Evolutionary conservation across 2,329 filamentous ascomycete genomes (phyloP).

Genomic region (Fusarium succisae): DNA sequence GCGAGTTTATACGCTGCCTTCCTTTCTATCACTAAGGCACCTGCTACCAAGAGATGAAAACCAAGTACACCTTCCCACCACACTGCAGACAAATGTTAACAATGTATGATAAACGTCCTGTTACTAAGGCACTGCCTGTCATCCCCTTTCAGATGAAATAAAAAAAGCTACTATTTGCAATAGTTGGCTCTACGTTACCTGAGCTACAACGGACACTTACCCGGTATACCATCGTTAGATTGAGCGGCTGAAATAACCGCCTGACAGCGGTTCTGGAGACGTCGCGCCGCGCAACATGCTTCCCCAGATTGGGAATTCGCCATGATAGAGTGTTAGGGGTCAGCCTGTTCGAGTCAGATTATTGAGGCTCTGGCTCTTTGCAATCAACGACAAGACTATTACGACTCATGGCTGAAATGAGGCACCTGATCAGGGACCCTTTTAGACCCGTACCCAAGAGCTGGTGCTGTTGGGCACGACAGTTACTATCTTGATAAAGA

Average conservation of each 20-base stretch:
- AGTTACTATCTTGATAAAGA: slow-evolving; percentile 27
- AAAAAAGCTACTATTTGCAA: background rate
- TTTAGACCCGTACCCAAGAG: background rate
- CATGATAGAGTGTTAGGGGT: slow-evolving; percentile 8
- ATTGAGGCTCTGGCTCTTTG: slow-evolving; percentile 12
- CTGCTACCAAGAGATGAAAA: background rate
- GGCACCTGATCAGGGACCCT: slow-evolving; percentile 14
- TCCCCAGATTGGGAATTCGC: slow-evolving; percentile 33
- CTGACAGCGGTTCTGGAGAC: slow-evolving; percentile 27
- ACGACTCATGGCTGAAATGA: slow-evolving; percentile 26
- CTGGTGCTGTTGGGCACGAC: slow-evolving; percentile 23
- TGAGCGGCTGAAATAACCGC: background rate
- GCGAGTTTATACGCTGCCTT: background rate
- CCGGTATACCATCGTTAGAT: background rate
- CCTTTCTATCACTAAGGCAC: background rate
- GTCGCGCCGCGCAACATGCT: slow-evolving; percentile 21
- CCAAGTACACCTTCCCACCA: background rate
- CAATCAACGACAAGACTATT: slow-evolving; percentile 2
- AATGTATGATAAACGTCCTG: too few relatives aligned
- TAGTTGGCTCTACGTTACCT: background rate
- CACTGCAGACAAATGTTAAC: background rate
- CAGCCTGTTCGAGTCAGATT: slow-evolving; percentile 15
- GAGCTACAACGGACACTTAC: background rate
- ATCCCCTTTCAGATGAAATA: background rate
- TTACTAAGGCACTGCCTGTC: too few relatives aligned